Evolutionary conservation across 768 basidiomycete genomes (phyloP), one percentile per base, ranked within the genome.

Genomic region (Lactarius akahatsu): DNA sequence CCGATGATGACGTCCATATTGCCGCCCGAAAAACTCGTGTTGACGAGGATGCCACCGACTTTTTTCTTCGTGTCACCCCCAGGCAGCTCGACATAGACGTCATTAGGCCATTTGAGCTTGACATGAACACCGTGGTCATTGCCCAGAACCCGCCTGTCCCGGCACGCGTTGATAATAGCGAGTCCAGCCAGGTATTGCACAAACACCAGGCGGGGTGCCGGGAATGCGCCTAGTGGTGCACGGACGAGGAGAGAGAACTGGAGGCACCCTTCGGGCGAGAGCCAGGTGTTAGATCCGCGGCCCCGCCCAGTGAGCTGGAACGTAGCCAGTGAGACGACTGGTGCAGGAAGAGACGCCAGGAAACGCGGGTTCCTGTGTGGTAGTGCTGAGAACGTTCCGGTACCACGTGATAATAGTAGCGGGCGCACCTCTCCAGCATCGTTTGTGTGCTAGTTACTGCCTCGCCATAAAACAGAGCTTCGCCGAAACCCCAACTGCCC

Each of bases 61-160:
- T 99, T 98, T 76, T 83, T 88, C 64, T 77, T 76, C 70, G 23
- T 52, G 50, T 85, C 79, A 4, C 75, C 77, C 40, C 79, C 85
- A 30, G 56, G 43, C 47, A 81, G 79, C 47, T 86, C 81, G 2
- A 87, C 90, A 72, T 98, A 98, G 4, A 99, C 79, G 71, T 98
- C 97, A 72, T 98, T 98, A 23, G 96, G 97, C 97, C 97, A 98
- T 76, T 98, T 98, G 30, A 98, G 78, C 47, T 87, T 81, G 13
- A 97, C 84, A 16, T 80, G 80, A 2, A 85, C 77, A 15, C 85
- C 87, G 59, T 78, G 80, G 40, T 63, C 75, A 28, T 55, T 64
- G 7, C 67, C 85, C 0, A 89, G 79, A n/a, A 88, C 81, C 11
- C 71, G 78, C 2, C 78, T 77, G 2, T 86, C 82, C 58, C 88